phyloP scores from a whole-genome alignment of 306 rosid species.

The Medicago ruthenica region DNA sequence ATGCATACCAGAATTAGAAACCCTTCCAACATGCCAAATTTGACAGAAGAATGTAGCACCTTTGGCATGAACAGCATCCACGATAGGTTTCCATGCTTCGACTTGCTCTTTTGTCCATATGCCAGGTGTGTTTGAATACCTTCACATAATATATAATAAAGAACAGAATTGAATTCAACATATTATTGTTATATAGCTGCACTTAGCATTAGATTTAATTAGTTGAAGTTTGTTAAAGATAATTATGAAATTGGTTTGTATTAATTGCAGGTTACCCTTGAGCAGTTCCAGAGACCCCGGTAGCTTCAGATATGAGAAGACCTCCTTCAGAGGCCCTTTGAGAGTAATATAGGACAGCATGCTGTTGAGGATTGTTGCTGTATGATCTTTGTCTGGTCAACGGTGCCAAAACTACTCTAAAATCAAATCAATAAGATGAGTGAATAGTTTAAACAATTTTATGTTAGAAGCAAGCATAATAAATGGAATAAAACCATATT shows the following conservation, averaged over 20 bases:
- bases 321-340: conserved; percentile 57
- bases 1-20: conserved; percentile 46
- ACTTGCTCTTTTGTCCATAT: conserved; percentile 58
- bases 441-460: not conserved
- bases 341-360: conserved; percentile 54
- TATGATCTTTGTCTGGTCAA: conserved; percentile 55
- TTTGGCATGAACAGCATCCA: conserved; percentile 55
- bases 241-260: too few species aligned
- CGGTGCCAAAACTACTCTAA: conserved; percentile 56
- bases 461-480: too few species aligned
- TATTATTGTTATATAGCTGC: too few species aligned
- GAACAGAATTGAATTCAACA: too few species aligned
- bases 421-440: not conserved
- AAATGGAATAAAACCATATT: not conserved
- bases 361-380: conserved; percentile 53
- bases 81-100: conserved; percentile 66
- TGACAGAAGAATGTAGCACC: conserved; percentile 63
- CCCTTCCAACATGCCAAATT: conserved; percentile 65
- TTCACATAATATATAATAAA: not conserved
- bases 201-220: too few species aligned
- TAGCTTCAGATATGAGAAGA: conserved; percentile 56
- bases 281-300: conserved; percentile 55
- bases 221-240: too few species aligned
- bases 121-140: conserved; percentile 57
- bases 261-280: conserved; percentile 46